Conservation (phyloP, 73 alveolate genomes). For the Halteria grandinella region DNA sequence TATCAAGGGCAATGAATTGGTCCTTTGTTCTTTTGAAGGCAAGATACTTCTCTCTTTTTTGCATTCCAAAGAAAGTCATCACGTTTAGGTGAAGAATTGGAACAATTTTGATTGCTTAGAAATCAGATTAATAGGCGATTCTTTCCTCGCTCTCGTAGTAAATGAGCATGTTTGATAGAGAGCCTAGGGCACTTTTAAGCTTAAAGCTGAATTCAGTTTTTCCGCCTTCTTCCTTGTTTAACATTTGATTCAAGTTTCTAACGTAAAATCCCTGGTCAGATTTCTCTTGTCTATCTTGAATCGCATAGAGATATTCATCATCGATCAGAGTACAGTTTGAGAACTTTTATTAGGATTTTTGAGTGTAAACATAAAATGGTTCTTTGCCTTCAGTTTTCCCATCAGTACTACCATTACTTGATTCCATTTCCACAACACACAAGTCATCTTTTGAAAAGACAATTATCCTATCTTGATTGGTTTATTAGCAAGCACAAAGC, state of each 20-base stretch:
- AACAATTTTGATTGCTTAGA: slow-evolving; percentile 1
- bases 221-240: neutral
- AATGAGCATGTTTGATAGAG: neutral
- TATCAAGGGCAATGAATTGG: neutral
- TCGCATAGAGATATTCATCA: slow-evolving; percentile 11
- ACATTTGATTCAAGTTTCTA: neutral
- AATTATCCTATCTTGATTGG: no score
- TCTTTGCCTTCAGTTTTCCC: no score
- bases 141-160: slow-evolving; percentile 14
- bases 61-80: slow-evolving; percentile 39
- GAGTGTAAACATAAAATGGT: no score
- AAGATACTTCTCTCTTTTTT: neutral
- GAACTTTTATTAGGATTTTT: no score
- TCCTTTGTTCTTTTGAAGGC: neutral
- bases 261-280: slow-evolving; percentile 20
- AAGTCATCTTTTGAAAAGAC: no score
- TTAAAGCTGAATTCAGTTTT: neutral
- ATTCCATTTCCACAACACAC: no score
- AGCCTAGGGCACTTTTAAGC: slow-evolving; percentile 9
- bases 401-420: no score
- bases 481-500: no score
- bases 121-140: slow-evolving; percentile 21
- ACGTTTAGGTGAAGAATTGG: slow-evolving; percentile 32
- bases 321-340: no score
- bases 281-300: neutral